Evolutionary conservation across 2,329 filamentous ascomycete species (phyloP).

Genomic region (Cercospora berteroae): DNA sequence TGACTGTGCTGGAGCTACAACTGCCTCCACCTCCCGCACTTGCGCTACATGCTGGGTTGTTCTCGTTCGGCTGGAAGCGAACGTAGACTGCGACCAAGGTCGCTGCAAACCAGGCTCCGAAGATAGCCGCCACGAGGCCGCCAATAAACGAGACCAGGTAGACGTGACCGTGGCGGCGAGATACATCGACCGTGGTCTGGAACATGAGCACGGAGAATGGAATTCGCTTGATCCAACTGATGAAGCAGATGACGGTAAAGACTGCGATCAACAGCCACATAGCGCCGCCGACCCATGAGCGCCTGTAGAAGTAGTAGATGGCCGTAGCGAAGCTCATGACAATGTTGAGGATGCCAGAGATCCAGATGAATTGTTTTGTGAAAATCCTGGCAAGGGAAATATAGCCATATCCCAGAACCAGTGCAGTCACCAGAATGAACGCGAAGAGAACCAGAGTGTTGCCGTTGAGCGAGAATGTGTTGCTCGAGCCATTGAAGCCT

Average conservation of each 20-base stretch:
- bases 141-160: slow-evolving; percentile 83
- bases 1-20: slow-evolving; percentile 75
- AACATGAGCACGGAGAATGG: slow-evolving; percentile 91
- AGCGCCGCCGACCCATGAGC: slow-evolving; percentile 80
- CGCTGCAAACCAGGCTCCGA: slow-evolving; percentile 81
- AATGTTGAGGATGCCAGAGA: slow-evolving; percentile 86
- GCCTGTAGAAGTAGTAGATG: slow-evolving; percentile 75
- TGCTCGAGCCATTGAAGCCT: slow-evolving; percentile 69
- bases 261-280: slow-evolving; percentile 80
- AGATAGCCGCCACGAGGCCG: slow-evolving; percentile 70
- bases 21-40: slow-evolving; percentile 51
- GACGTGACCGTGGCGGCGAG: slow-evolving; percentile 79
- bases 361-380: slow-evolving; percentile 89
- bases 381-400: slow-evolving; percentile 54
- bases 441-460: slow-evolving; percentile 85
- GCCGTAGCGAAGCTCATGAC: slow-evolving; percentile 79
- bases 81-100: slow-evolving; percentile 85
- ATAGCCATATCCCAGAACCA: slow-evolving; percentile 74
- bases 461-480: slow-evolving; percentile 69
- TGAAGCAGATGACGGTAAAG: slow-evolving; percentile 79
- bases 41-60: slow-evolving; percentile 54
- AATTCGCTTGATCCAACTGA: slow-evolving; percentile 84
- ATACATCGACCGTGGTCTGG: slow-evolving; percentile 78
- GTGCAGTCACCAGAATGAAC: slow-evolving; percentile 71
- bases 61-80: slow-evolving; percentile 67